phyloP scores from a whole-genome alignment of 306 rosid genomes.

The Trifolium repens region DNA sequence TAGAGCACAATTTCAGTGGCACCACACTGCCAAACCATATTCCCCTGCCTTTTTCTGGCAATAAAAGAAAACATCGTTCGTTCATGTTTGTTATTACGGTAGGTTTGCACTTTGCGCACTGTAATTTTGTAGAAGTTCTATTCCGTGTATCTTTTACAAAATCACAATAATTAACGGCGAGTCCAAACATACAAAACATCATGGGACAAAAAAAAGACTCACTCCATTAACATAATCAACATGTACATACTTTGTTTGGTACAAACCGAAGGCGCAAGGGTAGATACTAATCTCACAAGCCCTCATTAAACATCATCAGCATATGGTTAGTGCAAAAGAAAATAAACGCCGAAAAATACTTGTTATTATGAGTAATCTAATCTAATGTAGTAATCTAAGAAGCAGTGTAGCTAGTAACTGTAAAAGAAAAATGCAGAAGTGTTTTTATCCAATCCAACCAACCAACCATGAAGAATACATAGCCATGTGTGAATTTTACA shows the following conservation, averaged over 20 bases:
- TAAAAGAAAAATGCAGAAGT: conserved; percentile 57
- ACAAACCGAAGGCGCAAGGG: neutral
- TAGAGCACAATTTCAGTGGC: conserved; percentile 49
- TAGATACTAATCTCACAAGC: neutral
- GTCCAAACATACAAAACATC: conserved; percentile 15
- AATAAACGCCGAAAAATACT: neutral
- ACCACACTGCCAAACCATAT: conserved; percentile 32
- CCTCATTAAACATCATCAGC: neutral
- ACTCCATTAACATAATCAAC: conserved; percentile 22
- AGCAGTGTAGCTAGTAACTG: conserved; percentile 53
- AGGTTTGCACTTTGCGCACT: neutral
- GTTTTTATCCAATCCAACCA: conserved; percentile 67
- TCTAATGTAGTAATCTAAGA: conserved; percentile 37
- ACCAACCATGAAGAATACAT: conserved; percentile 76
- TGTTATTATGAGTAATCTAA: conserved; percentile 47
- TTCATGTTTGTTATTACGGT: neutral
- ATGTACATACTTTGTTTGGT: neutral
- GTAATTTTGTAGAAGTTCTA: neutral
- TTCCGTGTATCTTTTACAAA: neutral
- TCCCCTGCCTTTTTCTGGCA: conserved; percentile 44
- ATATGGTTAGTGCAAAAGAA: neutral
- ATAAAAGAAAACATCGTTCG: conserved; percentile 2
- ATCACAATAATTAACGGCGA: neutral
- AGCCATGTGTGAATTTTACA: conserved; percentile 76
- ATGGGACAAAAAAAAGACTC: conserved; percentile 13